These are phyloP conservation scores for Hortaea werneckii DNA, from an alignment of 2,329 filamentous ascomycete species.

Conservation along the genomic window DNA sequence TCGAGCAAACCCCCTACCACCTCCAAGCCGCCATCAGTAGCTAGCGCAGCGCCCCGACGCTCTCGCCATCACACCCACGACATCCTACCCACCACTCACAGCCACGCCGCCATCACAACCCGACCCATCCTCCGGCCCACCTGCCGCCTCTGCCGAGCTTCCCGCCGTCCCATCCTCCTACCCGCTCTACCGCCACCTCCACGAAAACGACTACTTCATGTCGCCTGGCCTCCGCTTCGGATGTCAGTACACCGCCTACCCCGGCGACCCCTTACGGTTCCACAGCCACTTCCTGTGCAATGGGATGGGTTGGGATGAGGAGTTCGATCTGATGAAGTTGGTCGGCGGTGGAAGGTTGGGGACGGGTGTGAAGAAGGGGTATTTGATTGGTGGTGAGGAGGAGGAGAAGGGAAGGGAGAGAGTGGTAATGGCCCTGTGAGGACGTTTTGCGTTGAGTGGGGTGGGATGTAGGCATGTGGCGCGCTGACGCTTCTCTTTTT, in stretches of 20 bases:
- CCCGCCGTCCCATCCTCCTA: slow-evolving; percentile 46
- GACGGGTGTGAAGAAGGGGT: slow-evolving; percentile 93
- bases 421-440: slow-evolving; percentile 41
- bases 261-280: slow-evolving; percentile 86
- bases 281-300: slow-evolving; percentile 89
- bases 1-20: not conserved
- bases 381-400: slow-evolving; percentile 63
- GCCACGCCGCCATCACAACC: slow-evolving; percentile 1
- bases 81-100: slow-evolving; percentile 36
- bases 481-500: no score
- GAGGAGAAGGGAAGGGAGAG: slow-evolving; percentile 18
- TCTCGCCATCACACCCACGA: slow-evolving; percentile 38
- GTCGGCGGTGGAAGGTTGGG: slow-evolving; percentile 79
- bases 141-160: slow-evolving; percentile 3
- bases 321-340: slow-evolving; percentile 73
- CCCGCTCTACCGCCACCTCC: slow-evolving; percentile 70
- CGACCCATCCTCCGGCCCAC: not conserved
- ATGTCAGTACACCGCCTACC: slow-evolving; percentile 88
- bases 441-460: slow-evolving; percentile 86
- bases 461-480: slow-evolving; percentile 58
- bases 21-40: slow-evolving; percentile 8
- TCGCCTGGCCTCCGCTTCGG: slow-evolving; percentile 91
- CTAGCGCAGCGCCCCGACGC: slow-evolving; percentile 8
- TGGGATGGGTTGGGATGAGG: slow-evolving; percentile 77
- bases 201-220: slow-evolving; percentile 71